phyloP scores from a whole-genome alignment of 1,284 basidiomycete genomes.

The Marasmius sp. region DNA sequence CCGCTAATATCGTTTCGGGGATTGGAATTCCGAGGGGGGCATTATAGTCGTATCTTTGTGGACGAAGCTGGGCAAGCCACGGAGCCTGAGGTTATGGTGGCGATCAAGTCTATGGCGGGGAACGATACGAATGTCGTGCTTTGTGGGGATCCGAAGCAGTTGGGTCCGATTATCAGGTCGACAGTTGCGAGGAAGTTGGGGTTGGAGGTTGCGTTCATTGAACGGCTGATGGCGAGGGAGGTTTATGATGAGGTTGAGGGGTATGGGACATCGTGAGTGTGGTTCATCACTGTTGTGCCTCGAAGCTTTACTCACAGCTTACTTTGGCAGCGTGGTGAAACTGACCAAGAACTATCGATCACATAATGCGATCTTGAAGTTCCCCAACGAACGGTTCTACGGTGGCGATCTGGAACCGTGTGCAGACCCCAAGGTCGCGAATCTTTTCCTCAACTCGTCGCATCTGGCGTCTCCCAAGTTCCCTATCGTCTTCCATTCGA shows the following conservation, averaged over 20 bases:
- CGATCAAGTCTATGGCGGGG: slow-evolving; percentile 55
- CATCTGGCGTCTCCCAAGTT: slow-evolving; percentile 47
- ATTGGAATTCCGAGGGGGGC: slow-evolving; percentile 56
- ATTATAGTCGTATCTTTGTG: slow-evolving; percentile 64
- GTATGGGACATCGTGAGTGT: slow-evolving; percentile 41
- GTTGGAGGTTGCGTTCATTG: slow-evolving; percentile 54
- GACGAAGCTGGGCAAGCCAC: slow-evolving; percentile 69
- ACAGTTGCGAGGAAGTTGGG: slow-evolving; percentile 47
- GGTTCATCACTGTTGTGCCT: neutral
- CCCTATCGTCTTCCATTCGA: slow-evolving; percentile 59
- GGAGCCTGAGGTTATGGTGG: slow-evolving; percentile 59
- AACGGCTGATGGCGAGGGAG: slow-evolving; percentile 52
- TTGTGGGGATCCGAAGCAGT: slow-evolving; percentile 62
- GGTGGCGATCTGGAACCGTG: slow-evolving; percentile 45
- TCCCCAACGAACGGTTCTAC: slow-evolving; percentile 60
- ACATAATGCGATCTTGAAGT: slow-evolving; percentile 54
- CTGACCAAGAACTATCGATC: slow-evolving; percentile 61
- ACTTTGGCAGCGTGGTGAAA: slow-evolving; percentile 49
- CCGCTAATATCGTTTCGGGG: slow-evolving; percentile 53
- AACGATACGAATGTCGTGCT: slow-evolving; percentile 53
- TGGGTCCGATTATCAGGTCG: slow-evolving; percentile 62
- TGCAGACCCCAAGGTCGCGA: slow-evolving; percentile 32
- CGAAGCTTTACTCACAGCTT: neutral
- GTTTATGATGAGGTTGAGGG: slow-evolving; percentile 42
- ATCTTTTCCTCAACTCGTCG: slow-evolving; percentile 32